phyloP scores from a whole-genome alignment of 1,284 basidiomycete species.

The Malassezia dermatis region DNA sequence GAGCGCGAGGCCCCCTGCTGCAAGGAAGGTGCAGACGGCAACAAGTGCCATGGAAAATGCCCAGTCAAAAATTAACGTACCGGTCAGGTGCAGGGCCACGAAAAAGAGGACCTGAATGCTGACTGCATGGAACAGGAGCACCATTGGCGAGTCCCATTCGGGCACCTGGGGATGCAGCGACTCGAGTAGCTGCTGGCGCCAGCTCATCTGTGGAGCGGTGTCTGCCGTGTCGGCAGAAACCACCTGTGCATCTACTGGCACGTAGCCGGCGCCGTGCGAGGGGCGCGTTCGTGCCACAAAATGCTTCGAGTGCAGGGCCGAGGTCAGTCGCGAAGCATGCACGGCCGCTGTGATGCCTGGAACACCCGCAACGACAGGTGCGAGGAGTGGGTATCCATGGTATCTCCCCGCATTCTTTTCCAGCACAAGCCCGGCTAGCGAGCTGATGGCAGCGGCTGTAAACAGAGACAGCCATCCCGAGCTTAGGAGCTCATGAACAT shows the following conservation, averaged over 20 bases:
- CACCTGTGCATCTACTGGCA: neutral
- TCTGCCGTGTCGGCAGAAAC: neutral
- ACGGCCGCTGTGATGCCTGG: conserved; percentile 72
- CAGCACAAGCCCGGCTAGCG: conserved; percentile 78
- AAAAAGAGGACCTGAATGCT: conserved; percentile 31
- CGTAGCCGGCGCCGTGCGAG: neutral
- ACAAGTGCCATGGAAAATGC: conserved; percentile 55
- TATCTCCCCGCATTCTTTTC: conserved; percentile 77
- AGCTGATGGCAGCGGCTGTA: conserved; percentile 82
- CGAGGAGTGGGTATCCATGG: conserved; percentile 75
- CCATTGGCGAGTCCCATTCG: conserved; percentile 35
- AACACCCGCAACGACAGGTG: conserved; percentile 71
- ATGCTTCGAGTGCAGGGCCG: conserved; percentile 58
- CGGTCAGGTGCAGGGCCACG: conserved; percentile 21
- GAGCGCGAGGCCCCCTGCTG: conserved; percentile 40
- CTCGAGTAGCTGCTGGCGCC: neutral
- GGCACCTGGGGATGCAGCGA: conserved; percentile 21
- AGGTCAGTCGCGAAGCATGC: conserved; percentile 80
- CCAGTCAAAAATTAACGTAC: conserved; percentile 35
- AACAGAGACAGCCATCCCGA: conserved; percentile 84
- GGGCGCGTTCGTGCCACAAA: conserved; percentile 9
- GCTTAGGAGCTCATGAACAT: conserved; percentile 61
- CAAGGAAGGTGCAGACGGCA: neutral
- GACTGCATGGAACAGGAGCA: conserved; percentile 27
- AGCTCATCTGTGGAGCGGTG: neutral